Evolutionary conservation across 441 rosid species (phyloP), one percentile per base, ranked within the genome.

Genomic region (Euphorbia corollata): DNA sequence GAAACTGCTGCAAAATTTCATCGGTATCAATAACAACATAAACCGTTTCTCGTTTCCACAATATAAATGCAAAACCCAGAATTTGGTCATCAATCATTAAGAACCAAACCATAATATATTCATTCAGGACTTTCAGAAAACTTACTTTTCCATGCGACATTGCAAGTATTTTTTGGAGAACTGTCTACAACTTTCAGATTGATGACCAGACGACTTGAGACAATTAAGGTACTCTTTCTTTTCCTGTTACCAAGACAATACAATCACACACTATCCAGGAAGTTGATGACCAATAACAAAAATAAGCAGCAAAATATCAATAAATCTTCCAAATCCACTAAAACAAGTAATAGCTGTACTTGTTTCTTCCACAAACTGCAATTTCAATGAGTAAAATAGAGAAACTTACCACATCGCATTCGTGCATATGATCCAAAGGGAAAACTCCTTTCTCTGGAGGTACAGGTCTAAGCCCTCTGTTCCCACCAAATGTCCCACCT

Each of bases 401-500:
- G 67, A 70, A 59, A 50, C 64, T 19, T 80, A 90, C 97, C 90
- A 71, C 18, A 73, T 93, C 99, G 63, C 97, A 91, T 75, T 83
- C 79, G 70, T 87, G 96, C 79, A 85, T 57, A 69, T 93, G 95
- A 77, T 93, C 99, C 81, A 93, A 78, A 68, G 96, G 99, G 75
- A 93, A 91, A 71, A 91, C 73, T 68, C 97, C 99, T 63, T 93
- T 91, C 65, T 89, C 97, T 3, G 99, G 97, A 19, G 97, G 97
- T 57, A 89, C 90, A 1, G 99, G 96, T 54, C 90, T 83, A 62
- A 77, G 50, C 67, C 99, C 99, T 76, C 97, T 86, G 72, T 80
- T 86, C 74, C 99, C 96, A 64, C 99, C 99, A 78, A 89, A 91
- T 63, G 96, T 92, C 64, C 97, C 99, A 63, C 95, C 99, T 91